These are phyloP conservation scores for Petunia hybrid DNA, from an alignment of 305 asterid genomes.

Conservation along the genomic window DNA sequence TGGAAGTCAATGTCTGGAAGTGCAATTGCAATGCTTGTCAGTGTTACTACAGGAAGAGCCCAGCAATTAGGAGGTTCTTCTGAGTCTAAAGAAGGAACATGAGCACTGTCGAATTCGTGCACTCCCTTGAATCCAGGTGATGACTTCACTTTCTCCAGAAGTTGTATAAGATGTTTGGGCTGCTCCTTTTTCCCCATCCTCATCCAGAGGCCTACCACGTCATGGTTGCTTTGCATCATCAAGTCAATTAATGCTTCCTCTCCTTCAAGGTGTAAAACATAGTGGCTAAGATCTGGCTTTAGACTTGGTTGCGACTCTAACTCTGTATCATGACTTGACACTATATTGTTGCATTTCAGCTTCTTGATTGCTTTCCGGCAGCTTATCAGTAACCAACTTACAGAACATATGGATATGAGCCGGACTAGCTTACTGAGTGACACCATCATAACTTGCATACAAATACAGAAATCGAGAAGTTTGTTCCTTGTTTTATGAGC, in stretches of 20 bases:
- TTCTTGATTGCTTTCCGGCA: constrained; percentile 39
- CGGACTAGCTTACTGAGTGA: constrained; percentile 65
- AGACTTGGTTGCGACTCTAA: constrained; percentile 40
- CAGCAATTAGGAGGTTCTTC: constrained; percentile 82
- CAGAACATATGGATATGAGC: constrained; percentile 52
- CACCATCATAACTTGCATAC: constrained; percentile 60
- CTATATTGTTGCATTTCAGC: constrained; percentile 4
- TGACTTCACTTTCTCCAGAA: constrained; percentile 59
- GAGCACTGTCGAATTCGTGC: constrained; percentile 57
- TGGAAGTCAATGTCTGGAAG: constrained; percentile 43
- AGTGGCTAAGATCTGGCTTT: constrained; percentile 59
- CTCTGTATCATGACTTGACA: constrained; percentile 42
- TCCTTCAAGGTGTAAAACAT: constrained; percentile 78
- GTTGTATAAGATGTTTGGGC: constrained; percentile 60
- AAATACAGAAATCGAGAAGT: constrained; percentile 53
- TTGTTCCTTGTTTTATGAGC: constrained; percentile 1
- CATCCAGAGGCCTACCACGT: constrained; percentile 62
- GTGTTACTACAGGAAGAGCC: constrained; percentile 89
- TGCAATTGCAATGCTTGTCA: constrained; percentile 82
- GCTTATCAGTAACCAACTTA: constrained; percentile 45
- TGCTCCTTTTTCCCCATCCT: constrained; percentile 63
- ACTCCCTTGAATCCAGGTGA: constrained; percentile 63
- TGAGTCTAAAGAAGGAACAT: constrained; percentile 60
- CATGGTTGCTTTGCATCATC: constrained; percentile 61
- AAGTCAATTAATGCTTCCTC: constrained; percentile 67